Base-by-base conservation (phyloP, 2,329 filamentous ascomycete genomes). In the Ophiostoma fasciatum region DNA sequence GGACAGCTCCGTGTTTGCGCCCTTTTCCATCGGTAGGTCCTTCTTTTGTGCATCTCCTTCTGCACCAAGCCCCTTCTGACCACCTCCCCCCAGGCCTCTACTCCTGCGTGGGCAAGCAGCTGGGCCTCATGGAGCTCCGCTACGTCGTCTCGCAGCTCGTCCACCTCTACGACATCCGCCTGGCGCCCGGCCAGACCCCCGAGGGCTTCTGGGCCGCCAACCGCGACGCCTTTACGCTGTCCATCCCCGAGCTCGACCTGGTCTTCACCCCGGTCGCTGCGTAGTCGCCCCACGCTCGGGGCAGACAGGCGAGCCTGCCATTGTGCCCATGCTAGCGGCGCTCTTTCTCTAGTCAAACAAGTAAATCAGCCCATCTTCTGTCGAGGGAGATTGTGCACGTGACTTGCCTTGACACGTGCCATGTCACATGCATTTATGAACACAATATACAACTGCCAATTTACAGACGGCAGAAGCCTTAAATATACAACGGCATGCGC, bases 91-190 rank as follows among this genome's bases (percentile, higher is more conserved):
- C 20, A 54, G 54, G 55, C 3, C 48, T 45, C 1, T 52, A 52
- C 32, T 50, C 51, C 5, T 59, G 57, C 28, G 51, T 53, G 2
- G 57, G 57, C 1, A 58, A 57, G 38, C 49, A 52, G 37, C 45
- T 60, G 2, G 56, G 48, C 1, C 40, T 59, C 26, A 53, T 57
- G 48, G 53, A 57, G 36, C 28, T 55, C 15, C 41, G 46, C 21
- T 37, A 42, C 9, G 35, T 48, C 9, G 12, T 44, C 4, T 35
- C 32, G 7, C 40, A 46, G 30, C 47, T 45, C 3, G 25, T 46
- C 13, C 36, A 22, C 4, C 27, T 38, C n/a, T 49, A 44, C 31
- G 35, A 43, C 14, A 41, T 47, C 27, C 29, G 28, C 11, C 41
- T 45, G 15, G 46, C 44, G 2, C 42, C 45, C 2, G 42, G 38